These are phyloP conservation scores for Hemisphaericaspora nanyangensis DNA, from an alignment of 805 yeast species.

Conservation along the genomic window DNA sequence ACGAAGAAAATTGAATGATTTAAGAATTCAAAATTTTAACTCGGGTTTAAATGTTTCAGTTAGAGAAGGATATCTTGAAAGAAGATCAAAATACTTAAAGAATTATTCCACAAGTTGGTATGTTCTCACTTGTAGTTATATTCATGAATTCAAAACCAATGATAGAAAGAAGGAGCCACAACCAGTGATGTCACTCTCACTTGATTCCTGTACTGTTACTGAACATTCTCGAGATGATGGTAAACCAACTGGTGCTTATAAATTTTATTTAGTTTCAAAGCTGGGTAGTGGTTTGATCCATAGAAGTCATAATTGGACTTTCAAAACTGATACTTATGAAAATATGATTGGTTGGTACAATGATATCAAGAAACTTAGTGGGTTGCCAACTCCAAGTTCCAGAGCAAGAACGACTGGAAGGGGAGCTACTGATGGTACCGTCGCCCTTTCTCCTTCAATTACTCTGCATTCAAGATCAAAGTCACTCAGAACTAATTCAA, in stretches of 20 bases:
- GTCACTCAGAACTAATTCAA: slow-evolving; percentile 1
- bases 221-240: slow-evolving; percentile 79
- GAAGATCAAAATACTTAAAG: slow-evolving; percentile 87
- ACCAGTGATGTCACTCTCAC: slow-evolving; percentile 79
- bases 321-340: slow-evolving; percentile 80
- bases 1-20: slow-evolving; percentile 40
- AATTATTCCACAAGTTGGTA: slow-evolving; percentile 90
- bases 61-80: slow-evolving; percentile 77
- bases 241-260: slow-evolving; percentile 51
- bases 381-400: slow-evolving; percentile 55
- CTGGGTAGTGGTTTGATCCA: slow-evolving; percentile 67
- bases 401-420: slow-evolving; percentile 40
- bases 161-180: slow-evolving; percentile 78
- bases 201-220: slow-evolving; percentile 75
- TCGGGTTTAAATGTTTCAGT: slow-evolving; percentile 63
- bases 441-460: slow-evolving; percentile 16
- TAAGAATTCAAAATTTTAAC: slow-evolving; percentile 62
- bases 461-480: slow-evolving; percentile 2
- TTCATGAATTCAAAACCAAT: slow-evolving; percentile 84
- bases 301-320: slow-evolving; percentile 91
- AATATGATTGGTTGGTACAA: slow-evolving; percentile 81
- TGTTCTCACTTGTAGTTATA: slow-evolving; percentile 80
- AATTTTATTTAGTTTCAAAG: slow-evolving; percentile 76
- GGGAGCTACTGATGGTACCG: slow-evolving; percentile 1
- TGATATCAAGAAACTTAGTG: slow-evolving; percentile 67